A percentile compares a stretch with the other conserved stretches of the same genome.
Evolutionary conservation across 805 yeast species (phyloP).

Genomic region (Saccharomycopsis fodiens): DNA sequence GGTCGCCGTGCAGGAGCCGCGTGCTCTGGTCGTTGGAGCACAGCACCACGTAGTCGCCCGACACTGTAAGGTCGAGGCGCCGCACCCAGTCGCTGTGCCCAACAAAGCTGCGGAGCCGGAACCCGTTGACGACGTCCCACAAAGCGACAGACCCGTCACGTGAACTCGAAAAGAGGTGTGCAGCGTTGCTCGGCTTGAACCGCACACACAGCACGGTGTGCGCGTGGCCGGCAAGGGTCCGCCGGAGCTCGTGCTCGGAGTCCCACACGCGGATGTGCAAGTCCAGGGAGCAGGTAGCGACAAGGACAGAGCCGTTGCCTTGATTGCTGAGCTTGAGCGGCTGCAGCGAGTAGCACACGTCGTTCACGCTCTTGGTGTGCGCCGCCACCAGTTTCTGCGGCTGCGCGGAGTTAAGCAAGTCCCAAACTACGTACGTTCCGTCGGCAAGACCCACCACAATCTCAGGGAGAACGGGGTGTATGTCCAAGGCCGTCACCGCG

Average conservation of each 20-base stretch:
- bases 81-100: constrained; percentile 92
- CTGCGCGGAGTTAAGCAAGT: constrained; percentile 46
- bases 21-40: constrained; percentile 76
- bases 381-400: constrained; percentile 63
- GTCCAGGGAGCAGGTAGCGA: constrained; percentile 47
- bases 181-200: constrained; percentile 41
- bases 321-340: constrained; percentile 21
- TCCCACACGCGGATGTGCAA: constrained; percentile 66
- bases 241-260: constrained; percentile 43
- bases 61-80: constrained; percentile 40
- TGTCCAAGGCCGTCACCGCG: constrained; percentile 51
- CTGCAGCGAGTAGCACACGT: constrained; percentile 47
- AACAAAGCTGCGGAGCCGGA: constrained; percentile 53
- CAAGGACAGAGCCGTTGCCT: constrained; percentile 23
- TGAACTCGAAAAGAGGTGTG: constrained; percentile 50
- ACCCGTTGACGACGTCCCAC: constrained; percentile 67
- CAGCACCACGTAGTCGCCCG: constrained; percentile 55
- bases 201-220: constrained; percentile 67
- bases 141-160: constrained; percentile 53
- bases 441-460: constrained; percentile 62
- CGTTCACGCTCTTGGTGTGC: constrained; percentile 64
- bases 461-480: constrained; percentile 70
- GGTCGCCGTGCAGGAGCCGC: constrained; percentile 54
- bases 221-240: constrained; percentile 78
- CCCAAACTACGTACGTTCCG: constrained; percentile 72